Evolutionary conservation across 2,329 filamentous ascomycete species (phyloP).

Genomic region (Claviceps quebecensis): DNA sequence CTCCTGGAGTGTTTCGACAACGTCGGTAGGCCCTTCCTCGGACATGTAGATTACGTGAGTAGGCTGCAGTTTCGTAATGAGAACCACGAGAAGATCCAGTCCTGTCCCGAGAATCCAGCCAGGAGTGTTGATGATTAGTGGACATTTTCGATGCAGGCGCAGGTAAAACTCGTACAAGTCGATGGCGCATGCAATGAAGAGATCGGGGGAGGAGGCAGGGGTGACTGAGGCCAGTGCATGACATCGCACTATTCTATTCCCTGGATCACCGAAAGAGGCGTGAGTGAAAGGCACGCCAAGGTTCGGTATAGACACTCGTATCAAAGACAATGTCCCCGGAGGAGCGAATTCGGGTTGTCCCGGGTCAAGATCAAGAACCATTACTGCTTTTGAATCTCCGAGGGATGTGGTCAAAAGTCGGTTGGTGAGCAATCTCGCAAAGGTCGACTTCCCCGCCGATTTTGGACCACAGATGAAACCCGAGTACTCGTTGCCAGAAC

Average conservation of each 20-base stretch:
- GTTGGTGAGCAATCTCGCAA: constrained; percentile 53
- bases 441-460: constrained; percentile 63
- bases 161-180: constrained; percentile 49
- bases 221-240: constrained; percentile 54
- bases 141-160: constrained; percentile 28
- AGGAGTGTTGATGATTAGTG: constrained; percentile 59
- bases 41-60: constrained; percentile 57
- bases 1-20: constrained; percentile 36
- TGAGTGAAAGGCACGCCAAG: constrained; percentile 56
- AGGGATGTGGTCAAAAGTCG: constrained; percentile 39
- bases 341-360: constrained; percentile 63
- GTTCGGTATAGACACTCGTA: constrained; percentile 45
- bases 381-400: constrained; percentile 8
- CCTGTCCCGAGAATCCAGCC: constrained; percentile 63
- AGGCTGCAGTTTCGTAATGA: constrained; percentile 40
- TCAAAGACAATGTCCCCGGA: constrained; percentile 55
- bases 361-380: constrained; percentile 62
- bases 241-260: constrained; percentile 35
- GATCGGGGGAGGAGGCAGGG: constrained; percentile 49
- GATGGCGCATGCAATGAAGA: constrained; percentile 50
- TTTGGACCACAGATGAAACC: constrained; percentile 56
- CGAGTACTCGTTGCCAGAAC: constrained; percentile 22
- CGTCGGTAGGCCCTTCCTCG: constrained; percentile 43
- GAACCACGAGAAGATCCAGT: constrained; percentile 45
- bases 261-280: constrained; percentile 21